Evolutionary conservation across 2,329 filamentous ascomycete species (phyloP), one percentile per base, ranked within the genome.

Genomic region (Fusarium protoensiforme): DNA sequence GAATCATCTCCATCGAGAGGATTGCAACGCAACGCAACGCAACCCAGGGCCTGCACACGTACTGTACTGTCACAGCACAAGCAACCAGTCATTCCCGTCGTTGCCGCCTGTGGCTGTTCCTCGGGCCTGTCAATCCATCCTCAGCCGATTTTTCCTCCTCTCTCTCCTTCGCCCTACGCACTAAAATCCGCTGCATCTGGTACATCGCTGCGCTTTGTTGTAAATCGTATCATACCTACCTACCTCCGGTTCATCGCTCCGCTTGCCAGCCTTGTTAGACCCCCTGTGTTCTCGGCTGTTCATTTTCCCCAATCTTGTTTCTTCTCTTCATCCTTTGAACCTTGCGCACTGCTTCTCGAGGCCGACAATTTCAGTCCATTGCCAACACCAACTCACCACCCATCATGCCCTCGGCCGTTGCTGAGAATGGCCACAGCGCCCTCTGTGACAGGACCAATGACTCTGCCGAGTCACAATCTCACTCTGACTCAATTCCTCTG

Each of bases 401-500:
- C 38, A 61, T 51, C 53, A 78, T 78, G 76, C 75, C 75, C 20
- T 77, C 75, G 38, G 69, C 65, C 38, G 41, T 75, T 33, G 18
- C 43, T 63, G 56, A 67, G 33, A 48, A 67, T 59, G 53, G 29
- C 62, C 57, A 74, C 57, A 57, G 46, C 61, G 68, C 68, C 14
- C 58, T 77, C 31, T 77, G 69, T 66, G 69, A 76, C 60, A 72
- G 69, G 48, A 74, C 68, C 27, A 69, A 75, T 67, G 76, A 71
- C 46, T 64, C 54, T 31, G 36, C 29, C 68, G 80, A 79, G 68
- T 79, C 83, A 72, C 61, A 69, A 33, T 35, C 68, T 61, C 62
- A 73, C 8, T 61, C 61, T 77, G 81, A 80, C 76, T 89, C 90
- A 51, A 92, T 97, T 61, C 92, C 93, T 59, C 86, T 87, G 41